A percentile compares a stretch with the other conserved stretches of the same genome.
These are phyloP conservation scores for Trichoderma virens DNA, from an alignment of 495 filamentous ascomycete genomes.

Conservation along the genomic window DNA sequence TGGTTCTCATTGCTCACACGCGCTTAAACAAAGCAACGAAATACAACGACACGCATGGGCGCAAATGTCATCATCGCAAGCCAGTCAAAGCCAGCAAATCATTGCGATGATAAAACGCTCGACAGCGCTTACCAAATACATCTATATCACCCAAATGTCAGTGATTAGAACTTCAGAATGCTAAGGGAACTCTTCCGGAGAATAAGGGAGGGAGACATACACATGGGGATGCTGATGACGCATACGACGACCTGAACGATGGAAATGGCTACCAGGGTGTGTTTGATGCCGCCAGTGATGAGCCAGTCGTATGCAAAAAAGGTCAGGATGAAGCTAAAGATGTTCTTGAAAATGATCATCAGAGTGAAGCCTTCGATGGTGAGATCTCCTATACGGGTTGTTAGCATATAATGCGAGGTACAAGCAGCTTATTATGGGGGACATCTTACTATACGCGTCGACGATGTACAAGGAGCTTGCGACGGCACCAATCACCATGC, in stretches of 20 bases:
- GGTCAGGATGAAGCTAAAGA: slow-evolving; percentile 83
- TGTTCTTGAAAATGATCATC: slow-evolving; percentile 82
- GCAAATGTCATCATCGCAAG: slow-evolving; percentile 15
- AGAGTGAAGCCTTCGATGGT: slow-evolving; percentile 88
- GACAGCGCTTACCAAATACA: slow-evolving; percentile 71
- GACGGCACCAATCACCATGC: slow-evolving; percentile 88
- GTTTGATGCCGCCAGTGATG: slow-evolving; percentile 44
- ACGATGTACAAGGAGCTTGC: slow-evolving; percentile 85
- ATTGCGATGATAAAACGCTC: slow-evolving; percentile 61
- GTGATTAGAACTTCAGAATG: neutral
- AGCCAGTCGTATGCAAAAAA: slow-evolving; percentile 80
- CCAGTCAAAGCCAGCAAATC: slow-evolving; percentile 56
- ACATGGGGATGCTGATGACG: slow-evolving; percentile 69
- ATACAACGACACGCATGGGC: neutral
- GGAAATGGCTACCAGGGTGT: slow-evolving; percentile 57
- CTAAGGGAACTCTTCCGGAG: neutral
- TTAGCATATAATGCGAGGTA: neutral
- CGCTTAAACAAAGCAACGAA: neutral
- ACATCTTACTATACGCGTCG: slow-evolving; percentile 74
- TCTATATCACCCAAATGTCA: slow-evolving; percentile 38
- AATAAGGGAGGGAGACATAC: slow-evolving; percentile 20
- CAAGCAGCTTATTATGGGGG: neutral
- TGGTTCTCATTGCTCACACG: neutral
- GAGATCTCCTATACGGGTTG: slow-evolving; percentile 51
- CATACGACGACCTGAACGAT: slow-evolving; percentile 73